These are phyloP conservation scores for Penicillium coffeae DNA, from an alignment of 495 filamentous ascomycete genomes.

Conservation along the genomic window DNA sequence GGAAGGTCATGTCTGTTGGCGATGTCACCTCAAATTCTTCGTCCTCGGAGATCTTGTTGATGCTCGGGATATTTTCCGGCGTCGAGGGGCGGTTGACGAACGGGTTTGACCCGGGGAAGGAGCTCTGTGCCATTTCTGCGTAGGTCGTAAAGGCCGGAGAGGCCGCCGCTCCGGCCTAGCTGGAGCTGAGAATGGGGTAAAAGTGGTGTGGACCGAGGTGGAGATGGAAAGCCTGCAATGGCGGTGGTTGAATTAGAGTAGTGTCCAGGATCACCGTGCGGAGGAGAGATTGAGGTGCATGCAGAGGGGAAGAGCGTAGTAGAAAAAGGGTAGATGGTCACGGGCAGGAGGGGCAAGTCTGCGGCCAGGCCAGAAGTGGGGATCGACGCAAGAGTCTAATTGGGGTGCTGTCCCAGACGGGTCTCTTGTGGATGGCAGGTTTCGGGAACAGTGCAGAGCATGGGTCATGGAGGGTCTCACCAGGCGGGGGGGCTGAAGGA, in stretches of 20 bases:
- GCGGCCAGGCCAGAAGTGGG: slow-evolving; percentile 4
- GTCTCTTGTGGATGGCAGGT: background rate
- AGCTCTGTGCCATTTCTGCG: slow-evolving; percentile 48
- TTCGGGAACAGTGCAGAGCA: slow-evolving; percentile 6
- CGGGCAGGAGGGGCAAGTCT: slow-evolving; percentile 6
- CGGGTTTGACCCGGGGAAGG: slow-evolving; percentile 56
- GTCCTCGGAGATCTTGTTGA: slow-evolving; percentile 54
- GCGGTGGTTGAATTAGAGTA: background rate
- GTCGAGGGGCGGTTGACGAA: slow-evolving; percentile 41
- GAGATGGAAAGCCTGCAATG: background rate
- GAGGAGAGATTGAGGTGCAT: background rate
- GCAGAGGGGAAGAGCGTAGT: background rate
- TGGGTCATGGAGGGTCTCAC: slow-evolving; percentile 1
- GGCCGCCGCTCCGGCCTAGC: slow-evolving; percentile 29
- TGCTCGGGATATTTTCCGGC: slow-evolving; percentile 28
- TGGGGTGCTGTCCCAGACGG: slow-evolving; percentile 4
- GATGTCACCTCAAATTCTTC: slow-evolving; percentile 63
- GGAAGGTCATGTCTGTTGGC: slow-evolving; percentile 56
- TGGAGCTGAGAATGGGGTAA: slow-evolving; percentile 18
- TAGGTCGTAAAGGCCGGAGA: slow-evolving; percentile 25
- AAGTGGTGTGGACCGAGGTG: slow-evolving; percentile 4
- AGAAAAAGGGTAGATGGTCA: slow-evolving; percentile 1
- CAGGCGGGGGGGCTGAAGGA: background rate
- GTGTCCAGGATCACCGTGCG: background rate
- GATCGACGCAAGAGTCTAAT: slow-evolving; percentile 4